phyloP scores from a whole-genome alignment of 805 yeast species.

The Lachancea meyersii region DNA sequence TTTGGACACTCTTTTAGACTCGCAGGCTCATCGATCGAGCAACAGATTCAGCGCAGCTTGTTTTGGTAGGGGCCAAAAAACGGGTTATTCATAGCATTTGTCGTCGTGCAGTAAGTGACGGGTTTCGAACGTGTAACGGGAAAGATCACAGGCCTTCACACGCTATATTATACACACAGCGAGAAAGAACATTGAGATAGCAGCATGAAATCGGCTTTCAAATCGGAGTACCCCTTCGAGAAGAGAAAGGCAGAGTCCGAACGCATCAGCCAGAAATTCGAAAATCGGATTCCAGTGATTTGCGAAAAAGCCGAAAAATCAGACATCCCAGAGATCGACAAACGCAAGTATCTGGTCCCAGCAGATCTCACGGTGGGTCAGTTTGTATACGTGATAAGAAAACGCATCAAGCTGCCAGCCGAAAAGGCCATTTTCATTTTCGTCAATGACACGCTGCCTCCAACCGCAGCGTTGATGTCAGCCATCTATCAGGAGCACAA shows the following conservation, averaged over 20 bases:
- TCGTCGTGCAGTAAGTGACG: too few species aligned
- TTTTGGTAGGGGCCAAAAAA: too few species aligned
- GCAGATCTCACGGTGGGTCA: constrained; percentile 96
- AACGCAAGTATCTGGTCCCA: constrained; percentile 94
- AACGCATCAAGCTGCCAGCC: constrained; percentile 90
- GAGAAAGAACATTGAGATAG: too few species aligned
- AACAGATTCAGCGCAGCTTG: too few species aligned
- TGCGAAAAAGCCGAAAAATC: constrained; percentile 97
- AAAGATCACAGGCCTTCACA: too few species aligned
- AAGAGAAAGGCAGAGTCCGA: constrained; percentile 93
- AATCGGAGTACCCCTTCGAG: constrained; percentile 80
- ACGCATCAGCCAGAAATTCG: constrained; percentile 81
- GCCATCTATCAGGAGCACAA: constrained; percentile 93
- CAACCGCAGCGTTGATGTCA: constrained; percentile 95
- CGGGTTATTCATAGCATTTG: too few species aligned
- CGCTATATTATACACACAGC: too few species aligned
- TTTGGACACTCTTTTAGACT: too few species aligned
- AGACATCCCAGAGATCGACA: constrained; percentile 93
- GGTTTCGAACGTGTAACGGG: too few species aligned
- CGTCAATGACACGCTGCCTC: constrained; percentile 94
- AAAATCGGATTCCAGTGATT: constrained; percentile 89
- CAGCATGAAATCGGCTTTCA: constrained; percentile 32
- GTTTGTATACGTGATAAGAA: constrained; percentile 94
- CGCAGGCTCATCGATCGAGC: too few species aligned
- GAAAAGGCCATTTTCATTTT: constrained; percentile 97